phyloP scores from a whole-genome alignment of 257 asterid species.

The Eucommia ulmoides region DNA sequence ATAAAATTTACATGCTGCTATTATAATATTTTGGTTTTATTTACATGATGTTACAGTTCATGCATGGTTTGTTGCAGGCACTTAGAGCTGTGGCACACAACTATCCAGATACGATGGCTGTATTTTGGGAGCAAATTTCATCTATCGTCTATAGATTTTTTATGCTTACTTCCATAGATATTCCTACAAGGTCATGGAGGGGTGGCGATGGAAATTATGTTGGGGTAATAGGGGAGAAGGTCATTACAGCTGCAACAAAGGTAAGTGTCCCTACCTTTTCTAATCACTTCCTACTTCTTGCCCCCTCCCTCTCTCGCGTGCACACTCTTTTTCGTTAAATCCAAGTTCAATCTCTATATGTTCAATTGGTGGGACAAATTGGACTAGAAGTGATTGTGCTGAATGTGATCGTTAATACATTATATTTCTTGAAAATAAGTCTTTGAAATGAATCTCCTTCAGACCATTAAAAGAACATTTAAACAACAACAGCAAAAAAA shows the following conservation, averaged over 20 bases:
- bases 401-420: no score
- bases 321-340: not conserved
- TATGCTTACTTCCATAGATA: conserved; percentile 29
- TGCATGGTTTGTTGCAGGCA: conserved; percentile 45
- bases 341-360: no score
- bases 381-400: no score
- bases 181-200: conserved; percentile 45
- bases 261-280: conserved; percentile 20
- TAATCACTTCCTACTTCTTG: not conserved
- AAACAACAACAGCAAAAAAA: no score
- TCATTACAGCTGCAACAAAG: conserved; percentile 72
- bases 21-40: not conserved
- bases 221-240: conserved; percentile 58
- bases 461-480: no score
- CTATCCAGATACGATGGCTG: conserved; percentile 58
- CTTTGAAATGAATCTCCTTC: no score
- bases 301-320: not conserved
- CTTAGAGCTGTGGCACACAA: conserved; percentile 84
- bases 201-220: conserved; percentile 31
- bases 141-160: conserved; percentile 34
- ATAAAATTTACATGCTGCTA: no score
- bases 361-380: no score
- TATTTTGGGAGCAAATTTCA: conserved; percentile 70
- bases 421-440: no score
- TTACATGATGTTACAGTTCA: conserved; percentile 1